Evolutionary conservation across 805 yeast species (phyloP), one percentile per base, ranked within the genome.

Genomic region (Candida morakotiae): DNA sequence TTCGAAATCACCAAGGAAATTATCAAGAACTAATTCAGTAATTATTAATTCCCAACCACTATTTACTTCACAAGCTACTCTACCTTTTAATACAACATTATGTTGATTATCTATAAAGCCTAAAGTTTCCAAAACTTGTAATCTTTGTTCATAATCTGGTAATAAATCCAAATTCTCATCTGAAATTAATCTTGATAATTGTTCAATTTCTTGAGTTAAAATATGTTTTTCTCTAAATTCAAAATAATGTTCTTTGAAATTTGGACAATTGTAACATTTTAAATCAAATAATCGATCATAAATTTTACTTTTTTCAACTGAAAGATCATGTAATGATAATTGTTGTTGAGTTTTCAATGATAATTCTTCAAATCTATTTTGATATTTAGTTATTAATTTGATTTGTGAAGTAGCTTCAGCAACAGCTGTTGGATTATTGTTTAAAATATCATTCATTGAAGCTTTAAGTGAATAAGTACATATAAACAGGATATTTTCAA

Each of bases 101-200:
- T 83, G 73, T 32, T 77, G 72, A 5, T 68, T 68, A 52, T 91
- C 96, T 28, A 93, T 80, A 55, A 84, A 93, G 10, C 77, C 86
- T n/a, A 88, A 67, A n/a, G 75, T 76, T 49, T 79, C 74, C 40
- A 93, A 67, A 3, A 93, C 96, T 27, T 72, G 73, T 27, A 93
- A 64, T 48, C 98, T 76, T 58, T 87, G 95, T 52, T 87, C 94
- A 54, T 93, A 93, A 55, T 93, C 96, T 0, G 98, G 98, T 25
- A 93, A 68, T 31, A 93, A 66, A 46, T 87, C 96, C 51, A 93
- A 64, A 51, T 89, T 93, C 48, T 89, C 95, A 41, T 87, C 95
- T 1, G 95, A 82, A 45, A 88, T 74, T 33, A 83, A 63, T 32
- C 73, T 69, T 48, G 77, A 77, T 48, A 87, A 56, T 0, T 69